A percentile compares a stretch with the other conserved stretches of the same genome.
Conservation (phyloP, 148 eudicot species). For the Nyssa sinensis region DNA sequence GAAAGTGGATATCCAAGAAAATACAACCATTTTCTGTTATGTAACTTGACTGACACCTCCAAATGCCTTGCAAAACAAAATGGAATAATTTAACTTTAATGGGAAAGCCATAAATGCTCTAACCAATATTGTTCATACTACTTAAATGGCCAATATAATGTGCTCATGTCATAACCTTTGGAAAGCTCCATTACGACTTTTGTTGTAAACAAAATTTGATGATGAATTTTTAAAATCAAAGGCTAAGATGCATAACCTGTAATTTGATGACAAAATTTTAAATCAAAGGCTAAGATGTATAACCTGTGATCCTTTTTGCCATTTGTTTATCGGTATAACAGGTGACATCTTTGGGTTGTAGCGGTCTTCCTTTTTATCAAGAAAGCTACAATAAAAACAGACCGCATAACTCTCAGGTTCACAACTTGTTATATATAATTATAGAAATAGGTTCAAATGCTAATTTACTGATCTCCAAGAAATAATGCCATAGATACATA, state of each 20-base stretch:
- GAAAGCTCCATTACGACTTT: background rate
- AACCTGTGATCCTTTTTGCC: conserved; percentile 99
- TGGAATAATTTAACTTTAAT: background rate
- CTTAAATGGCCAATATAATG: background rate
- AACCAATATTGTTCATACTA: background rate
- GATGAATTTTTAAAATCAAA: conserved; percentile 10
- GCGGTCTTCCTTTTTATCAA: conserved; percentile 76
- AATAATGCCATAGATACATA: too few relatives aligned
- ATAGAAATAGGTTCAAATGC: background rate
- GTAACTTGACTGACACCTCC: background rate
- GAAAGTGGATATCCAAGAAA: background rate
- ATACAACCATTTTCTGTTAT: background rate
- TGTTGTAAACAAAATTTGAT: too few relatives aligned
- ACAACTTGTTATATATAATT: background rate
- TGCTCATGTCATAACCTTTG: background rate
- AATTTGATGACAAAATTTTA: conserved; percentile 1
- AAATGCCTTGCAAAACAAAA: background rate
- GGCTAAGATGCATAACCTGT: conserved; percentile 43
- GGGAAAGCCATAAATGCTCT: background rate
- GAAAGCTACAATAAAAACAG: conserved; percentile 54
- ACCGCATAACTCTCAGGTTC: conserved; percentile 18
- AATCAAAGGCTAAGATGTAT: conserved; percentile 18
- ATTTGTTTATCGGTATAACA: conserved; percentile 60
- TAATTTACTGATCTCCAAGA: conserved; percentile 2
- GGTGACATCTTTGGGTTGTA: conserved; percentile 88